Evolutionary conservation across 371 early-diverging fungal genomes (phyloP), one percentile per base, ranked within the genome.

Genomic region (Mucor racemosus): DNA sequence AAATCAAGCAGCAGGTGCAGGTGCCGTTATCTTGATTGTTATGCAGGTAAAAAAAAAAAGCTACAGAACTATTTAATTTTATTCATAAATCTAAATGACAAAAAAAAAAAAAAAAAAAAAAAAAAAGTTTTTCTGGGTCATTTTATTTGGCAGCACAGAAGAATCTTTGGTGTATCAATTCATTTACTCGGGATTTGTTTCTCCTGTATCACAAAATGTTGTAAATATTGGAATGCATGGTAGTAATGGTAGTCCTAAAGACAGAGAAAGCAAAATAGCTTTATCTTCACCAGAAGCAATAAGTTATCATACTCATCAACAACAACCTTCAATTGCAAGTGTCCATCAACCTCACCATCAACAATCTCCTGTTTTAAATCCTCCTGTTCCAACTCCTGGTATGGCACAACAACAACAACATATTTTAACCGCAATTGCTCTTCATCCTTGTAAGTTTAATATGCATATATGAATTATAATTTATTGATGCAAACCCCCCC

Each of bases 111-210:
- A 26, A 26, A 26, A 26, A 26, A 26, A 26, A 26, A 26, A 26
- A 26, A 26, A 26, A 6, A 44, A 78, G 76, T 75, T 79, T 58
- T 61, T 79, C 42, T 82, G 82, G 82, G 73, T 82, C 8, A 73
- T 79, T 58, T 61, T 79, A n/a, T 82, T 77, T 58, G 79, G 80
- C 19, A 76, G 78, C 60, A 68, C 78, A 70, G 74, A 75, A 19
- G 72, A 79, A 19, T 76, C 74, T 40, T 73, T 81, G 59, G 69
- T 84, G 48, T 78, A 80, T 76, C 82, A 71, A 67, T 64, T 67
- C 44, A 64, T 71, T 67, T 60, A 71, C 60, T 59, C 72, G 53
- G 56, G 44, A 21, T 44, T 53, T 53, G 44, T 59, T 59, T 46
- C 46, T 41, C 60, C 54, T 46, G 60, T 64, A 31, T 57, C 64